These are phyloP conservation scores for Zopfochytrium polystomum DNA, from an alignment of 371 early-diverging fungal species.

Conservation along the genomic window DNA sequence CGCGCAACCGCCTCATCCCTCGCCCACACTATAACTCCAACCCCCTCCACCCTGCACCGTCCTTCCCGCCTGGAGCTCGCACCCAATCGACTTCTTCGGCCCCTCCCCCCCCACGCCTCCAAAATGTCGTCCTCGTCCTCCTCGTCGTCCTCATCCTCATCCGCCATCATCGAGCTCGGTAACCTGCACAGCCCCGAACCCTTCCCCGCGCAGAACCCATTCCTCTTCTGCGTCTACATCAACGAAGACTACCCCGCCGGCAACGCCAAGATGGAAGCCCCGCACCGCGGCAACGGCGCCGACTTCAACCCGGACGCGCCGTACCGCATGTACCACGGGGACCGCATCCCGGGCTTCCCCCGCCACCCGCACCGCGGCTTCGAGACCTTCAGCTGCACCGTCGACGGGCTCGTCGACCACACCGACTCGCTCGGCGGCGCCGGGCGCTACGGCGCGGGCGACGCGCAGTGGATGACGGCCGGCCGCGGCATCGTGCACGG, in stretches of 20 bases:
- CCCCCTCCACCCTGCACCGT: too few species aligned
- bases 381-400: constrained; percentile 18
- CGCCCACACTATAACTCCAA: too few species aligned
- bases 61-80: too few species aligned
- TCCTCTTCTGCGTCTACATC: constrained; percentile 30
- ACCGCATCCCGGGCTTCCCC: constrained; percentile 20
- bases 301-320: constrained; percentile 20
- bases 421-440: constrained; percentile 16
- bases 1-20: too few species aligned
- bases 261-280: constrained; percentile 26
- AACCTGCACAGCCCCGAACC: neutral
- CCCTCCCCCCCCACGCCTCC: too few species aligned
- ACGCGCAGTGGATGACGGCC: constrained; percentile 34
- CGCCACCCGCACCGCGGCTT: constrained; percentile 30
- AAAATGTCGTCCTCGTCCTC: too few species aligned
- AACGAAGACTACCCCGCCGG: constrained; percentile 27
- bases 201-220: constrained; percentile 7
- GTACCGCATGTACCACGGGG: constrained; percentile 31
- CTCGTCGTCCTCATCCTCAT: too few species aligned
- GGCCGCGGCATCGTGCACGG: constrained; percentile 17
- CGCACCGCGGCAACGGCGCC: constrained; percentile 25
- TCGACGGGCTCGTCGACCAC: constrained; percentile 22
- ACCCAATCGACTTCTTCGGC: too few species aligned
- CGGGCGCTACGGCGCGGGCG: constrained; percentile 2
- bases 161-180: neutral